Base-by-base conservation (phyloP, 768 basidiomycete genomes). In the Lentinula sp. region DNA sequence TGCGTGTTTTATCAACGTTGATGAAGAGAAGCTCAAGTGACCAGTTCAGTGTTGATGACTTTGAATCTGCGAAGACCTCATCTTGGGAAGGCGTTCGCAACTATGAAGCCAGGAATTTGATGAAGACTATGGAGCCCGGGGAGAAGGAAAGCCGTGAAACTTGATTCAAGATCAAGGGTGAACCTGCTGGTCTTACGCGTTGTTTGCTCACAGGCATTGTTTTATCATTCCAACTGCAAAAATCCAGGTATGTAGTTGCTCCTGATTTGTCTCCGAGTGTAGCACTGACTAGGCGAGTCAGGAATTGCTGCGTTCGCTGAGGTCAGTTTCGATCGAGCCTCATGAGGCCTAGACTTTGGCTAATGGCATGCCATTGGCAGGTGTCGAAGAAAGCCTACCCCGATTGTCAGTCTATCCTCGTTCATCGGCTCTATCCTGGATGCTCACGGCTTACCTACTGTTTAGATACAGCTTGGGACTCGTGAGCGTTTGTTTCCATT, bases 51-150 rank as follows among this genome's bases (percentile, higher is more conserved):
- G 85, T 94, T 6, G 91, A 93, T 63, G 92, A 94, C 71, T 91
- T 94, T 68, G 91, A 93, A 71, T 63, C 77, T 7, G 81, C 80
- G 57, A 79, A 77, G 58, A 87, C 80, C 18, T 91, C 91, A 0
- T 77, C 90, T 37, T 93, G 91, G 91, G 91, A 93, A 68, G 91
- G 91, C n/a, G 91, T 93, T 20, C 78, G 91, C 39, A 93, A 91
- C 66, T 87, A 86, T 65, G 88, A 91, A 71, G 91, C 91, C 6
- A 79, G 86, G 62, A 93, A 93, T 70, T 68, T 91, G 63, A 93
- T 93, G 86, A 89, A 86, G 70, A 83, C 85, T 68, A 93, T 93
- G 91, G 77, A 76, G 62, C 67, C 80, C 16, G 88, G 87, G 45
- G 90, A 93, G 69, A 84, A 89, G 77, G 91, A 88, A 36, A 15